Evolutionary conservation across 2,329 filamentous ascomycete genomes (phyloP), one percentile per base, ranked within the genome.

Genomic region (Fusarium avenaceum): DNA sequence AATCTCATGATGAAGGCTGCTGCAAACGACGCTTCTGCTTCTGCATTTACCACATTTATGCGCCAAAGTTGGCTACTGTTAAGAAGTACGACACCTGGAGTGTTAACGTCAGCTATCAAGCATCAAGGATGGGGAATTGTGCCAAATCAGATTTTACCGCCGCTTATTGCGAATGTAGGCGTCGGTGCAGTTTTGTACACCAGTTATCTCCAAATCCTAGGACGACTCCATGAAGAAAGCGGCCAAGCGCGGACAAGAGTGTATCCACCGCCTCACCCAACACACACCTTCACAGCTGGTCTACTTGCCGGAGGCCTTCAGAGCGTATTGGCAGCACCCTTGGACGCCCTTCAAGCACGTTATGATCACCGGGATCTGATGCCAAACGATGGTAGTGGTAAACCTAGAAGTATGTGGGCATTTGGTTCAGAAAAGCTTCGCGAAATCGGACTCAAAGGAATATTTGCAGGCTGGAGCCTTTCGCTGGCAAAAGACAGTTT

Each of bases 111-210:
- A 46, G 91, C 91, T 1, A 84, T 94, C 38, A 83, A 82, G 49
- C 85, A 87, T n/a, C 83, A 93, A 60, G 92, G 92, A 50, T 93
- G 91, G 91, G 80, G 84, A 20, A 89, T 94, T 54, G 84, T 94
- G 13, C 91, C 90, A 0, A 89, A 92, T 65, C 90, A 93, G 79
- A 87, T 94, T n/a, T 79, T 94, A 20, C 91, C 92, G 42, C 92
- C 92, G 15, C 81, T 94, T 42, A 80, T 93, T 19, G 92, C 91
- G 33, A 94, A 94, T 70, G 86, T 92, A 1, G 87, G 86, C 38
- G 90, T 94, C 49, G 91, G 91, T 4, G 90, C 90, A 2, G 86
- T 94, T 4, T 80, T 94, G 17, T 94, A 94, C 77, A 92, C 91
- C 2, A 88, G 86, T 69, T 94, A 94, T 73, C 84, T 94, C 19